phyloP scores from a whole-genome alignment of 176 grass and related monocot species.

The Leersia perrieri region DNA sequence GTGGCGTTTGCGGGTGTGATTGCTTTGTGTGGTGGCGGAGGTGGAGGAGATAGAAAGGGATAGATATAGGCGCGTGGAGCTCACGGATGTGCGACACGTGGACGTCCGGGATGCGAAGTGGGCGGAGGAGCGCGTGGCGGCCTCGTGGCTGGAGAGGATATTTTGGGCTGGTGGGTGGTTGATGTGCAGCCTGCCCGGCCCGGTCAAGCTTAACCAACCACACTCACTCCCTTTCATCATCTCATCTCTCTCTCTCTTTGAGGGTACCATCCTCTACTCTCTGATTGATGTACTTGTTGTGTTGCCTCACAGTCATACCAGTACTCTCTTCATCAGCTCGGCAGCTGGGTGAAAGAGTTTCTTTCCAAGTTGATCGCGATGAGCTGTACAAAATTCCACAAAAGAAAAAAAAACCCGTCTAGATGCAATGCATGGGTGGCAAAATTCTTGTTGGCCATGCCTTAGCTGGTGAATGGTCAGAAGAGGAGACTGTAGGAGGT shows the following conservation, averaged over 20 bases:
- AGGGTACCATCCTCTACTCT: too few species aligned
- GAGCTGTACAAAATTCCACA: background rate
- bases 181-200: too few species aligned
- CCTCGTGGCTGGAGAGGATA: constrained; percentile 32
- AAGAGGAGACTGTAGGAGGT: background rate
- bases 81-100: constrained; percentile 30
- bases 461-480: background rate
- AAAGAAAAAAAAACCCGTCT: background rate
- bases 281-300: too few species aligned
- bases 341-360: background rate
- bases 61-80: constrained; percentile 38
- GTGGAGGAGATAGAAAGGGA: constrained; percentile 10
- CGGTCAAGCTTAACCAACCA: too few species aligned
- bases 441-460: too few species aligned
- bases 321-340: too few species aligned
- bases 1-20: background rate
- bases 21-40: background rate
- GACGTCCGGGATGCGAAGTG: background rate
- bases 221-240: too few species aligned
- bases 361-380: background rate
- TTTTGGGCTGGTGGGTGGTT: background rate
- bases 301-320: too few species aligned
- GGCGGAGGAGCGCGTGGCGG: constrained; percentile 33
- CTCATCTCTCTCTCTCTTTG: too few species aligned
- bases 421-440: background rate